Evolutionary conservation across 2,329 filamentous ascomycete species (phyloP).

Genomic region (Venturia effusa): DNA sequence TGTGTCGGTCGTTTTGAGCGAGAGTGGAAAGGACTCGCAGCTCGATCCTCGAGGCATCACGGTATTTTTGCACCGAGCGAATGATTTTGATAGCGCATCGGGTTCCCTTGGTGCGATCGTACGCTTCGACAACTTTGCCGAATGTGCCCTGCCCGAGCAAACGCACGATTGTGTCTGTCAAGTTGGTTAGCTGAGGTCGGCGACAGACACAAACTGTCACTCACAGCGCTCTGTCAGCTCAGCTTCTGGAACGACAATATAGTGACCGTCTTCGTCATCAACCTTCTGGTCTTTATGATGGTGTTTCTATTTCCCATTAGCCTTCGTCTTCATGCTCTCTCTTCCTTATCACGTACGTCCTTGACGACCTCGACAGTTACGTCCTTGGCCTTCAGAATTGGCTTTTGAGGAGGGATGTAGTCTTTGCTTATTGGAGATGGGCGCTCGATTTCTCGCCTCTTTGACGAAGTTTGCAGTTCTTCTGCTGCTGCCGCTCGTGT

Average conservation of each 20-base stretch:
- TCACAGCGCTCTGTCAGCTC: slow-evolving; percentile 82
- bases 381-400: slow-evolving; percentile 74
- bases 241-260: slow-evolving; percentile 81
- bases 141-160: slow-evolving; percentile 95
- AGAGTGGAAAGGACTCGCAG: slow-evolving; percentile 85
- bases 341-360: slow-evolving; percentile 41
- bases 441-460: slow-evolving; percentile 56
- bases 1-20: slow-evolving; percentile 80
- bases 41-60: slow-evolving; percentile 91
- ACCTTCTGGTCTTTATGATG: slow-evolving; percentile 55
- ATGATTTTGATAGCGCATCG: slow-evolving; percentile 98
- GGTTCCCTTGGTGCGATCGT: slow-evolving; percentile 61
- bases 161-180: slow-evolving; percentile 71
- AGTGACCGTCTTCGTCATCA: slow-evolving; percentile 95
- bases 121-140: slow-evolving; percentile 92
- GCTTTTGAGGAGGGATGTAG: slow-evolving; percentile 79
- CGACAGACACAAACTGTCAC: slow-evolving; percentile 26
- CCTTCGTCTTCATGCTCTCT: not conserved
- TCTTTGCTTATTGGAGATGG: slow-evolving; percentile 49
- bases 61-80: slow-evolving; percentile 94
- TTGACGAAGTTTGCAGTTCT: slow-evolving; percentile 52
- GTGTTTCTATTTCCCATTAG: slow-evolving; percentile 27
- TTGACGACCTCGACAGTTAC: slow-evolving; percentile 46
- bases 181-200: slow-evolving; percentile 12
- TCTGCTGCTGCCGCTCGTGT: slow-evolving; percentile 72